A percentile compares a stretch with the other conserved stretches of the same genome.
phyloP scores from a whole-genome alignment of 2,329 filamentous ascomycete species.

The Verticillium isaacii region DNA sequence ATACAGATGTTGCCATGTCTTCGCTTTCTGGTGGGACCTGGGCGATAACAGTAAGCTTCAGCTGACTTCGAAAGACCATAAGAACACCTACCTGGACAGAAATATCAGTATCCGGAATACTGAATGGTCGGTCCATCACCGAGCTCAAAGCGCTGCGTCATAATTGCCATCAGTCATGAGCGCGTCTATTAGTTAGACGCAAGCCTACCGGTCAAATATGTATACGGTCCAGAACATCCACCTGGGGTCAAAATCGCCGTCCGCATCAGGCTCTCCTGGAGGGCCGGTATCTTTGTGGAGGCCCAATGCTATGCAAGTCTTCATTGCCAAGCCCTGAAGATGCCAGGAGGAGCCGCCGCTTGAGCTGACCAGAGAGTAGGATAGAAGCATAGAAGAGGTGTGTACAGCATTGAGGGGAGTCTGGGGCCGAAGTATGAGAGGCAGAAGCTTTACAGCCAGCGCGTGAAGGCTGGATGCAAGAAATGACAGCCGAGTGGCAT shows the following conservation, averaged over 20 bases:
- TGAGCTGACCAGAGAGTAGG: conserved; percentile 6
- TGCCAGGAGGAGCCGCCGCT: conserved; percentile 5
- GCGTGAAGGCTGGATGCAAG: conserved; percentile 3
- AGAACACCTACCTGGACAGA: conserved; percentile 4
- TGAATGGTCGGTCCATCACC: conserved; percentile 8
- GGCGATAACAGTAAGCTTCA: too few relatives aligned
- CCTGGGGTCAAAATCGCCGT: background rate
- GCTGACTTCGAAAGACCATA: too few relatives aligned
- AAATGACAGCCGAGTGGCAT: conserved; percentile 2
- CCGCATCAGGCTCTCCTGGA: background rate
- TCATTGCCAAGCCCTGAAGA: too few relatives aligned
- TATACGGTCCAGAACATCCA: conserved; percentile 11
- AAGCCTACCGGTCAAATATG: conserved; percentile 5
- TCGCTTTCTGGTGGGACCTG: background rate
- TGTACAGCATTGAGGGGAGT: conserved; percentile 1
- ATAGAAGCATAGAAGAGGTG: conserved; percentile 5
- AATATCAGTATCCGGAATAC: conserved; percentile 8
- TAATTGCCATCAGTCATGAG: too few relatives aligned
- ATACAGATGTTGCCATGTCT: background rate
- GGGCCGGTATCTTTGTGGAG: conserved; percentile 1
- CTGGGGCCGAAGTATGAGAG: background rate
- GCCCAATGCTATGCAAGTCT: too few relatives aligned
- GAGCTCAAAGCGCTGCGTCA: background rate
- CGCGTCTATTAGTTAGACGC: too few relatives aligned
- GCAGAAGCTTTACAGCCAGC: conserved; percentile 1